A percentile compares a stretch with the other conserved stretches of the same genome.
These are phyloP conservation scores for Coemansia asiatica DNA, from an alignment of 192 early-diverging fungal genomes.

Conservation along the genomic window DNA sequence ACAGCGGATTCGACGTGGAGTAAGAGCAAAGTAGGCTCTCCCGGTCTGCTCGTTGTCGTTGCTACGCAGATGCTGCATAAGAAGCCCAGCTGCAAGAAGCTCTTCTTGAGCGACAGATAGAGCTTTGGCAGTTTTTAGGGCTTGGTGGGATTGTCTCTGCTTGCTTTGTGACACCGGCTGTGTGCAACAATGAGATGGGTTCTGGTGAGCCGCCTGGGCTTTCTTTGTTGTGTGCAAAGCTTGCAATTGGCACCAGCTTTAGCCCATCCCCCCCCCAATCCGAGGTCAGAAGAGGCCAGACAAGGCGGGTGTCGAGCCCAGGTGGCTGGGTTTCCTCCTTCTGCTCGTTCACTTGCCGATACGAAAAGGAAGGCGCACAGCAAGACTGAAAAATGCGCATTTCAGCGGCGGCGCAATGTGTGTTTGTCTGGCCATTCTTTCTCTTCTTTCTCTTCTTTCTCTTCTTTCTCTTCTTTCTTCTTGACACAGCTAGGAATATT, in stretches of 20 bases:
- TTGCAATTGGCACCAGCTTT: not conserved
- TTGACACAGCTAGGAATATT: not conserved
- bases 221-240: too few relatives aligned
- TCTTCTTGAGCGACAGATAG: too few relatives aligned
- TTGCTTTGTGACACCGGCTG: too few relatives aligned
- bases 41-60: too few relatives aligned
- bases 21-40: not conserved
- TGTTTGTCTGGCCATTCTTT: not conserved
- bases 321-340: conserved; percentile 1
- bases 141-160: too few relatives aligned
- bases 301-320: not conserved
- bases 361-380: not conserved
- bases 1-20: conserved; percentile 28
- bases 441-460: not conserved
- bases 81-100: too few relatives aligned
- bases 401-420: not conserved
- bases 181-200: too few relatives aligned
- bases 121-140: too few relatives aligned
- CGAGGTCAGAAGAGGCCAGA: not conserved
- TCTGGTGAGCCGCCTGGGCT: too few relatives aligned
- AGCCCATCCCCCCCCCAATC: not conserved
- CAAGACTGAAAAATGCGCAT: not conserved
- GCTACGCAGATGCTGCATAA: too few relatives aligned
- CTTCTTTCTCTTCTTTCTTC: not conserved
- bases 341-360: not conserved